Conservation (phyloP, 257 asterid species). For the Solanum ossicruentum region DNA sequence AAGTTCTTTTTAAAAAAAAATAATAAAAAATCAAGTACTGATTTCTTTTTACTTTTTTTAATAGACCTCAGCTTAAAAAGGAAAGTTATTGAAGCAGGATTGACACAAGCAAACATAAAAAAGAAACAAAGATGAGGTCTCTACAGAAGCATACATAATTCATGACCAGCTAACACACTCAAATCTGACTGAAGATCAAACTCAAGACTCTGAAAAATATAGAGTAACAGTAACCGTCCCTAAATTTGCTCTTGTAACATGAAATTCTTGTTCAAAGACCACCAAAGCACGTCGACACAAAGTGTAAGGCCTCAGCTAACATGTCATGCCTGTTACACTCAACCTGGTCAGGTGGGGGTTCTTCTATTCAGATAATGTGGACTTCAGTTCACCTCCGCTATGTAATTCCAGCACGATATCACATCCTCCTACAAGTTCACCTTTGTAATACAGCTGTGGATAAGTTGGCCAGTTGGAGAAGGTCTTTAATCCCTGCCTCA, state of each 20-base stretch:
- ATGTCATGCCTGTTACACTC: not conserved
- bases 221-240: not conserved
- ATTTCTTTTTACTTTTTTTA: too few relatives aligned
- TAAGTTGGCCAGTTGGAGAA: slow-evolving; percentile 96
- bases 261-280: not conserved
- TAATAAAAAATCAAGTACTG: too few relatives aligned
- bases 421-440: slow-evolving; percentile 93
- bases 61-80: too few relatives aligned
- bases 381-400: slow-evolving; percentile 57
- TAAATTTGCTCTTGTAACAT: not conserved
- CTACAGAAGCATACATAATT: not conserved
- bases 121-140: not conserved
- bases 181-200: not conserved
- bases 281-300: not conserved
- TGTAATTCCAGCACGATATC: slow-evolving; percentile 77
- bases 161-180: not conserved
- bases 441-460: slow-evolving; percentile 87
- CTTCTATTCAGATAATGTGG: slow-evolving; percentile 47
- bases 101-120: not conserved
- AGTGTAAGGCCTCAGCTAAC: not conserved
- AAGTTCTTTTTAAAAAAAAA: too few relatives aligned
- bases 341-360: not conserved
- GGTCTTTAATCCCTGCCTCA: slow-evolving; percentile 84
- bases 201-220: not conserved
- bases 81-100: too few relatives aligned